Percentiles rank a stretch among this genome's conserved stretches.
Evolutionary conservation across 306 rosid genomes (phyloP).

Genomic region (Canavalia ensiformis): DNA sequence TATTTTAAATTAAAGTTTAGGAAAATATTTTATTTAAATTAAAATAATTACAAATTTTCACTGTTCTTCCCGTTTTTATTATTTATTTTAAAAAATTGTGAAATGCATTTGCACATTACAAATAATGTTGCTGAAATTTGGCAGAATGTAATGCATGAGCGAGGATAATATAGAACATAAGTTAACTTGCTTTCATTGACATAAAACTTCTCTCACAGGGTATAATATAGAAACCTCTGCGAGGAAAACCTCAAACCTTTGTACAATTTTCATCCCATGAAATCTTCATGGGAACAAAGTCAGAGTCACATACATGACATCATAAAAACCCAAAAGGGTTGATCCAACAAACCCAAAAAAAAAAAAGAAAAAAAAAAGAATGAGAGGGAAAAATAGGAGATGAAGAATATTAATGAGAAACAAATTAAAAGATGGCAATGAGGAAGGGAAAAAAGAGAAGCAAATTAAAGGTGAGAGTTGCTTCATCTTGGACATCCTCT

Average conservation of each 20-base stretch:
- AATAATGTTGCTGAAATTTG: neutral
- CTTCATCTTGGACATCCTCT: slow-evolving; percentile 76
- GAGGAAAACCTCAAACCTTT: slow-evolving; percentile 59
- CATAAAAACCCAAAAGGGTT: slow-evolving; percentile 54
- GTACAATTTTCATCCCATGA: slow-evolving; percentile 68
- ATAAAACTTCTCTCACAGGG: slow-evolving; percentile 65
- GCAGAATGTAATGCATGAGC: neutral
- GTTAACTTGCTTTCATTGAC: slow-evolving; percentile 47
- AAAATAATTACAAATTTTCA: too few relatives aligned
- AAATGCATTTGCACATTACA: neutral
- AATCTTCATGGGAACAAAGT: slow-evolving; percentile 57
- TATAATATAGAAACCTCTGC: slow-evolving; percentile 44
- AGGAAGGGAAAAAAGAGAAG: neutral
- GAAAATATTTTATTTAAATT: too few relatives aligned
- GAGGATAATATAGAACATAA: neutral
- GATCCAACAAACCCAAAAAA: slow-evolving; percentile 36
- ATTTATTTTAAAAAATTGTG: too few relatives aligned
- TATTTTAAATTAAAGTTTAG: too few relatives aligned
- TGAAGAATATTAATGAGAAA: slow-evolving; percentile 39
- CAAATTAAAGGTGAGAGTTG: slow-evolving; percentile 7
- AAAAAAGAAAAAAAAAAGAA: neutral
- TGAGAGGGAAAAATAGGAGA: slow-evolving; percentile 1
- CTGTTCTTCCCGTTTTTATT: too few relatives aligned
- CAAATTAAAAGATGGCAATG: too few relatives aligned
- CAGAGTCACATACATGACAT: slow-evolving; percentile 57